Conservation (phyloP, 2,329 filamentous ascomycete genomes). For the Fusarium albidum region DNA sequence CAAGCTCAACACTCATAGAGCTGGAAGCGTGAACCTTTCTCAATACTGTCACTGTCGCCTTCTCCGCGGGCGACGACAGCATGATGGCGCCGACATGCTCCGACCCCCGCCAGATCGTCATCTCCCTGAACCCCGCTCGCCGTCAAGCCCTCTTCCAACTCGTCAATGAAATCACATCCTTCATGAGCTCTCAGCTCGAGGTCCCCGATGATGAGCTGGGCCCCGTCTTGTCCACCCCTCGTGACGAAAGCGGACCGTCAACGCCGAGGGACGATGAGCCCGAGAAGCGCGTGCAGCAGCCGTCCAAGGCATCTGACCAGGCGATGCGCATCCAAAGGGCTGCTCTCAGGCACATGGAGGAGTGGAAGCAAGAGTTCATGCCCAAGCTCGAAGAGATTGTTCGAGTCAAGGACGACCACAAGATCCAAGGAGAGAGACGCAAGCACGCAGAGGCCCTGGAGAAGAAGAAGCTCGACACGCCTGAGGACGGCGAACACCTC, state of each 20-base stretch:
- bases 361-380: constrained; percentile 80
- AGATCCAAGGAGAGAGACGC: constrained; percentile 56
- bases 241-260: constrained; percentile 19
- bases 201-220: constrained; percentile 44
- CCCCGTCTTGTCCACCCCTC: constrained; percentile 36
- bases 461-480: constrained; percentile 45
- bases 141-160: constrained; percentile 61
- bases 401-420: constrained; percentile 57
- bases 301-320: constrained; percentile 33
- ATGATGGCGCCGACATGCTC: constrained; percentile 62
- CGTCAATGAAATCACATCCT: constrained; percentile 59
- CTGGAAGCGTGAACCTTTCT: background rate
- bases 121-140: constrained; percentile 61
- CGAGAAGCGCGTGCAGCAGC: constrained; percentile 23
- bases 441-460: constrained; percentile 54
- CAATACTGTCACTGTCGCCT: background rate
- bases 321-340: constrained; percentile 53
- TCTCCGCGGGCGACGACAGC: background rate
- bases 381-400: constrained; percentile 74
- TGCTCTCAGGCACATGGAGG: constrained; percentile 74
- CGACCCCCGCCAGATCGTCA: constrained; percentile 63
- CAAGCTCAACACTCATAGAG: background rate
- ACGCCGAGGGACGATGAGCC: constrained; percentile 18
- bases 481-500: constrained; percentile 49
- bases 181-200: constrained; percentile 62